Evolutionary conservation across 768 basidiomycete species (phyloP).

Genomic region (Boletus rubescentipes): DNA sequence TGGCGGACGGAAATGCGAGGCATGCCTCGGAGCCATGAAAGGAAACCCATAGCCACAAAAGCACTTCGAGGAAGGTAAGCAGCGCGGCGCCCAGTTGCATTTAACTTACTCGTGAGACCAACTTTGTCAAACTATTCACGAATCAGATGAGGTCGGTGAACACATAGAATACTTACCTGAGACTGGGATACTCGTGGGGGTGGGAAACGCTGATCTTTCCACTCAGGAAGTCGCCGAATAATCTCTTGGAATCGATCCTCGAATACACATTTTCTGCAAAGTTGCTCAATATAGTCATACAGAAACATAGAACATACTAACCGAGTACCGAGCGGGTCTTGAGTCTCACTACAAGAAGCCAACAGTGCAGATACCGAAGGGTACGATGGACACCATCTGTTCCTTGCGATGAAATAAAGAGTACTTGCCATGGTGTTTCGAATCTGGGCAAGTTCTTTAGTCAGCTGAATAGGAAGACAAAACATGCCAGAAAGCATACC

Average conservation of each 20-base stretch:
- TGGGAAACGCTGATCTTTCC: slow-evolving; percentile 75
- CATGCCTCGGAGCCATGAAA: slow-evolving; percentile 74
- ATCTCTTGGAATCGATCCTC: slow-evolving; percentile 57
- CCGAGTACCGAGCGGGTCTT: slow-evolving; percentile 66
- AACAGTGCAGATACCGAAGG: slow-evolving; percentile 54
- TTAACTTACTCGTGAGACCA: slow-evolving; percentile 67
- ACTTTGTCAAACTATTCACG: slow-evolving; percentile 78
- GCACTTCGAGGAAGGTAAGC: slow-evolving; percentile 44
- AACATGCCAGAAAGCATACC: slow-evolving; percentile 38
- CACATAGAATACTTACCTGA: slow-evolving; percentile 40
- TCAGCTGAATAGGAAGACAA: neutral
- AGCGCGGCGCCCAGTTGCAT: neutral
- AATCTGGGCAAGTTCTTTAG: slow-evolving; percentile 44
- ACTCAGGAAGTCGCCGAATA: slow-evolving; percentile 56
- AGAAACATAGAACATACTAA: slow-evolving; percentile 22
- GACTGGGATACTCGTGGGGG: slow-evolving; percentile 88
- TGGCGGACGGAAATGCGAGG: slow-evolving; percentile 73
- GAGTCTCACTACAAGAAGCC: slow-evolving; percentile 46
- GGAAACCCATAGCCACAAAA: slow-evolving; percentile 79
- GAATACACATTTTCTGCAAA: slow-evolving; percentile 52
- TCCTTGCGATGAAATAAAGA: slow-evolving; percentile 54
- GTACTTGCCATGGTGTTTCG: slow-evolving; percentile 67
- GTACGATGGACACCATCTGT: slow-evolving; percentile 71
- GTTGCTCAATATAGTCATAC: neutral
- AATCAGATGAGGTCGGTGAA: slow-evolving; percentile 11